phyloP scores from a whole-genome alignment of 1,139 yeast genomes.

The Debaryomyces sp. region DNA sequence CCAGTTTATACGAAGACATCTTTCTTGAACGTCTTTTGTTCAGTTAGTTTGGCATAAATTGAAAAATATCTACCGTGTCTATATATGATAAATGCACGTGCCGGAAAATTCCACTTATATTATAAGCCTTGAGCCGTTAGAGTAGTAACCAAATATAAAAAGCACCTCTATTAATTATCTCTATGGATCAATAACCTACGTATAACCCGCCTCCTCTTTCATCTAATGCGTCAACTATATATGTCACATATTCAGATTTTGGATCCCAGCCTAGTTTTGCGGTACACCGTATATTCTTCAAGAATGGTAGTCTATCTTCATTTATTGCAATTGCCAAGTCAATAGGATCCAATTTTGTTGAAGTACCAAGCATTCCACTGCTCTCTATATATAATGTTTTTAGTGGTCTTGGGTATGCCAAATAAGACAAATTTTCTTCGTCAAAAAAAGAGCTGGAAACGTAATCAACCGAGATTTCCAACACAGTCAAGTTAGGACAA shows the following conservation, averaged over 20 bases:
- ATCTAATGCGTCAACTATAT: conserved; percentile 41
- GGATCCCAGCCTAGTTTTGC: conserved; percentile 89
- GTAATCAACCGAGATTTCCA: conserved; percentile 82
- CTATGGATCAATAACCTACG: conserved; percentile 37
- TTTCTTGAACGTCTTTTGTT: not conserved
- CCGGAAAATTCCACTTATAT: not conserved
- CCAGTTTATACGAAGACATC: conserved; percentile 1
- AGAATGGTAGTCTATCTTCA: conserved; percentile 72
- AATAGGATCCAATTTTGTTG: conserved; percentile 80
- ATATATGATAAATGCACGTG: conserved; percentile 1
- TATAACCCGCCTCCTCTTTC: conserved; percentile 48
- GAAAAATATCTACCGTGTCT: not conserved
- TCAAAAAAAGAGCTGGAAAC: conserved; percentile 66
- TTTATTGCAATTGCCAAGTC: conserved; percentile 83
- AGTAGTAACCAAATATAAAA: not conserved
- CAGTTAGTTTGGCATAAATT: not conserved
- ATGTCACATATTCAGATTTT: conserved; percentile 62
- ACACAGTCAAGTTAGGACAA: conserved; percentile 69
- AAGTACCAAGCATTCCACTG: conserved; percentile 86
- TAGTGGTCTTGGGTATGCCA: conserved; percentile 56
- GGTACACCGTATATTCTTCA: conserved; percentile 67
- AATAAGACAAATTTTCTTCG: conserved; percentile 53
- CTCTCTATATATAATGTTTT: conserved; percentile 71
- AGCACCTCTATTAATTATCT: not conserved
- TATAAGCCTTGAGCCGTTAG: not conserved